These are phyloP conservation scores for Acacia pycnantha DNA, from an alignment of 331 rosid species.

Conservation along the genomic window DNA sequence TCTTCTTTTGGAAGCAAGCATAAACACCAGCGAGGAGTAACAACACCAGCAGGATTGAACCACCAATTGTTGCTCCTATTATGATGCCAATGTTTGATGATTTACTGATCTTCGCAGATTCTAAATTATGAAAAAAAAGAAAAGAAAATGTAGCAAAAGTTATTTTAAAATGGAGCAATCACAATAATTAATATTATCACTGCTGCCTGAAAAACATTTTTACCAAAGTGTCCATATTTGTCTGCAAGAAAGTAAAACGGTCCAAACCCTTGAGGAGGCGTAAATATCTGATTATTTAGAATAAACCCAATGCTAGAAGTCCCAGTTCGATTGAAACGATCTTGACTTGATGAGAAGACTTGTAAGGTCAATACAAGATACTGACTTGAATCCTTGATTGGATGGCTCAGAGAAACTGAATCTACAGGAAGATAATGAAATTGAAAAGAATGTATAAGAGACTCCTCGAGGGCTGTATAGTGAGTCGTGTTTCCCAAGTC, in stretches of 20 bases:
- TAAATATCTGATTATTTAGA: conserved; percentile 58
- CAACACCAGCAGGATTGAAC: conserved; percentile 39
- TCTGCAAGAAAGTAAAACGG: conserved; percentile 41
- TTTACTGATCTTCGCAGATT: conserved; percentile 9
- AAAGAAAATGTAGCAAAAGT: conserved; percentile 10
- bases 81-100: conserved; percentile 31
- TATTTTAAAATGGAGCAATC: not conserved
- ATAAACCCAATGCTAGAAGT: conserved; percentile 39
- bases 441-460: conserved; percentile 23
- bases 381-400: conserved; percentile 10
- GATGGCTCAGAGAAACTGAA: conserved; percentile 43
- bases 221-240: conserved; percentile 37
- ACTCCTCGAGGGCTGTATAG: conserved; percentile 27
- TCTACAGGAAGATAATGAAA: conserved; percentile 35
- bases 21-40: conserved; percentile 44
- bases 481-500: conserved; percentile 26
- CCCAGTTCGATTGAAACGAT: conserved; percentile 47
- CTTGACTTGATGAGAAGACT: conserved; percentile 49
- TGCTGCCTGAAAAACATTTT: not conserved
- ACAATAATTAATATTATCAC: not conserved
- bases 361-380: conserved; percentile 43
- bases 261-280: conserved; percentile 43
- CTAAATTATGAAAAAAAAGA: conserved; percentile 5
- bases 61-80: conserved; percentile 56
- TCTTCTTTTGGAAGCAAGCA: conserved; percentile 54